phyloP scores from a whole-genome alignment of 228 moss, liverwort and hornwort genomes.

The Sphagnum magellanicum region DNA sequence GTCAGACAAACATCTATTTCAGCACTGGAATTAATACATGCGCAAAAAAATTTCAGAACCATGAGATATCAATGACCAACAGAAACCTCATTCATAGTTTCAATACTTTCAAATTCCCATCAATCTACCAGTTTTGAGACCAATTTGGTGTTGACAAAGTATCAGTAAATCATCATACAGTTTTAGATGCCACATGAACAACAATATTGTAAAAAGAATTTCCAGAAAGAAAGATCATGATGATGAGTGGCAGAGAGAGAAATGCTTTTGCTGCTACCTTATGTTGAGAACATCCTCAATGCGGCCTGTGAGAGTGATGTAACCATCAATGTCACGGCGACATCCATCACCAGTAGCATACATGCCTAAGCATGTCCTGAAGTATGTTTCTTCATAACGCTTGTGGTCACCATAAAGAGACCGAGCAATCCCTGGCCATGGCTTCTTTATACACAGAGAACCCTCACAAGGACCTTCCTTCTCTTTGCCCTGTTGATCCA shows the following conservation, averaged over 20 bases:
- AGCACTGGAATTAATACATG: no score
- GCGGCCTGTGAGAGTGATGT: constrained; percentile 67
- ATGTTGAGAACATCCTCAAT: constrained; percentile 67
- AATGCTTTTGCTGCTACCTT: constrained; percentile 16
- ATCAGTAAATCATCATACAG: no score
- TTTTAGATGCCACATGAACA: not conserved
- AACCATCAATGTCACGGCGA: constrained; percentile 52
- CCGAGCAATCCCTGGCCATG: constrained; percentile 77
- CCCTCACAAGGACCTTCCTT: constrained; percentile 51
- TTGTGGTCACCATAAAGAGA: constrained; percentile 54
- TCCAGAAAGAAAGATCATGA: not conserved
- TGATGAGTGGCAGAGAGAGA: not conserved
- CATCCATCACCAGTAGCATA: constrained; percentile 75
- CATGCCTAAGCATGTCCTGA: constrained; percentile 45
- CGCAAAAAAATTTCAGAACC: no score
- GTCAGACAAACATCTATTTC: no score
- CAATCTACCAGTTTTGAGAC: no score
- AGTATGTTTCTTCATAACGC: constrained; percentile 55
- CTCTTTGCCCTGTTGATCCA: constrained; percentile 49
- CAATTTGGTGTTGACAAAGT: no score
- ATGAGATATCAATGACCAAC: no score
- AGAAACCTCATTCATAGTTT: no score
- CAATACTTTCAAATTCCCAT: no score
- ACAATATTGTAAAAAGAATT: not conserved
- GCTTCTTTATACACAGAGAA: constrained; percentile 48